phyloP scores from a whole-genome alignment of 805 yeast genomes.

The Wickerhamiella musiphila region DNA sequence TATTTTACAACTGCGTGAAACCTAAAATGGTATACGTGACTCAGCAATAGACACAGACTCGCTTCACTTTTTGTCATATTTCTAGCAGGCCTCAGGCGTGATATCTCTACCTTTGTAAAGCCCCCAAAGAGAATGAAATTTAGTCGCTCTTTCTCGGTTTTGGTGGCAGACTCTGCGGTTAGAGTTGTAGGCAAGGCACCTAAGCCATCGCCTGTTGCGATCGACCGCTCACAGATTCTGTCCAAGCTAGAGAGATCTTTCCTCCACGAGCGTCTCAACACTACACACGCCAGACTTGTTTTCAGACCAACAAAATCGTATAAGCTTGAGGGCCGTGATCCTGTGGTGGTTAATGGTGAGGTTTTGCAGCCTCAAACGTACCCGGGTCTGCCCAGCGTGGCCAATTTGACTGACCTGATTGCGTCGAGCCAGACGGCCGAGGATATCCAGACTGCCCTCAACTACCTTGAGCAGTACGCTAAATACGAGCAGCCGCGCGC shows the following conservation, averaged over 20 bases:
- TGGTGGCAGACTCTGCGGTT: background rate
- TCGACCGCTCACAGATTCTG: slow-evolving; percentile 5
- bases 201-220: background rate
- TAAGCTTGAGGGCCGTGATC: slow-evolving; percentile 8
- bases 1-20: too few relatives aligned
- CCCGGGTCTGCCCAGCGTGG: slow-evolving; percentile 15
- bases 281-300: slow-evolving; percentile 11
- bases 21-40: too few relatives aligned
- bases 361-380: slow-evolving; percentile 12
- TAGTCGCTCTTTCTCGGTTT: slow-evolving; percentile 1
- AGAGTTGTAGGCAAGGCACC: slow-evolving; percentile 1
- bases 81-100: too few relatives aligned
- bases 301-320: slow-evolving; percentile 15
- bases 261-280: slow-evolving; percentile 11
- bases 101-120: too few relatives aligned
- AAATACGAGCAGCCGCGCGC: slow-evolving; percentile 6
- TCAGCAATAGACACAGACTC: too few relatives aligned
- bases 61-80: too few relatives aligned
- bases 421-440: slow-evolving; percentile 9
- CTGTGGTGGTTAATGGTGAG: slow-evolving; percentile 10
- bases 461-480: slow-evolving; percentile 11
- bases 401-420: slow-evolving; percentile 11
- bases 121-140: too few relatives aligned
- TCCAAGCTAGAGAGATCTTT: slow-evolving; percentile 9
- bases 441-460: slow-evolving; percentile 9